A percentile compares a stretch with the other conserved stretches of the same genome.
These are phyloP conservation scores for Lachancea quebecensis DNA, from an alignment of 805 yeast genomes.

Conservation along the genomic window DNA sequence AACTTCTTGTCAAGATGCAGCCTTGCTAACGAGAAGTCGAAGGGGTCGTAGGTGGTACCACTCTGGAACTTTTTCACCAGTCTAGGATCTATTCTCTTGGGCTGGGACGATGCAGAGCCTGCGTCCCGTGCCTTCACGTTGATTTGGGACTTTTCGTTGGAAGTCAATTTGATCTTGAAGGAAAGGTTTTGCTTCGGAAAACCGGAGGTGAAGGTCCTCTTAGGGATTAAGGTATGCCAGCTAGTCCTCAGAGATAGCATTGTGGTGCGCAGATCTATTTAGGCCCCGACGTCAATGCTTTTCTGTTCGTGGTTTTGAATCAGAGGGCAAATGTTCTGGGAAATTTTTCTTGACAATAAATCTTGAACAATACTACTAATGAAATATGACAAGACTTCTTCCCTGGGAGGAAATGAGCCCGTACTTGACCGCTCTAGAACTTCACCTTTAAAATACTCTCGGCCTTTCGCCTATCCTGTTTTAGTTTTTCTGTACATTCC, in stretches of 20 bases:
- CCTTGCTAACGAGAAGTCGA: constrained; percentile 64
- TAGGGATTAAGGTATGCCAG: background rate
- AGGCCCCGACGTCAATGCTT: too few species aligned
- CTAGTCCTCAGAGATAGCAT: constrained; percentile 1
- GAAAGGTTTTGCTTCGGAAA: background rate
- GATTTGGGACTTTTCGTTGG: constrained; percentile 8
- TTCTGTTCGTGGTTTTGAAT: too few species aligned
- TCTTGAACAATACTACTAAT: too few species aligned
- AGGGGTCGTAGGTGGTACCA: constrained; percentile 67
- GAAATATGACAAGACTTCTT: too few species aligned
- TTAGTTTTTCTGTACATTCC: too few species aligned
- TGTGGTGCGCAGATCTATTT: background rate
- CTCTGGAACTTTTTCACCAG: constrained; percentile 43
- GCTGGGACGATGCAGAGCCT: background rate
- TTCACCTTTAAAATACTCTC: too few species aligned
- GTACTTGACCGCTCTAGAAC: too few species aligned
- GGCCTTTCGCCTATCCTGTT: too few species aligned
- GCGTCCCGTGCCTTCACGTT: constrained; percentile 1
- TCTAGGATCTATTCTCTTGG: constrained; percentile 28
- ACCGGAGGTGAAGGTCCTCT: constrained; percentile 1
- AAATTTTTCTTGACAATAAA: too few species aligned
- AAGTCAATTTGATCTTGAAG: constrained; percentile 7
- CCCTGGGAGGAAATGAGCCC: too few species aligned
- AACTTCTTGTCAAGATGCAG: constrained; percentile 42
- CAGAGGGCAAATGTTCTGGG: too few species aligned